Evolutionary conservation across 345 rosid species (phyloP), one percentile per base, ranked within the genome.

Genomic region (Pugionium dolabratum): DNA sequence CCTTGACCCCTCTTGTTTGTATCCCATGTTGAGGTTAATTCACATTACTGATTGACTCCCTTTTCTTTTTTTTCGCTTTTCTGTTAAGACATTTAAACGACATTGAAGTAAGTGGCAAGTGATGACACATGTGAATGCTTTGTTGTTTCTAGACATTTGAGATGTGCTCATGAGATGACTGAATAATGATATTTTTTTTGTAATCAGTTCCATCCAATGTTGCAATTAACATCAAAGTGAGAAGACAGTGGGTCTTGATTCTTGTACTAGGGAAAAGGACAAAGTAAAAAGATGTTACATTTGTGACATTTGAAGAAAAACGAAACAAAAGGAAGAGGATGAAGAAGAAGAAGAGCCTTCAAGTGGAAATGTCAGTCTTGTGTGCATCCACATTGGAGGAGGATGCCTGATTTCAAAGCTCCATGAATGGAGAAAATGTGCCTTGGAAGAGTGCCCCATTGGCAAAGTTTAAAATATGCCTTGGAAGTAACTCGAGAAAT

Each of bases 301-400:
- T 35, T 48, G 56, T 37, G 45, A 28, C 36, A 18, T 0, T 18
- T 18, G 18, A 18, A 18, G 18, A 18, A 18, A 18, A 18, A 18
- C 18, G 18, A 18, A 18, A 54, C 53, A 18, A 31, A 18, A 41
- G 66, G 53, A 8, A 49, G 37, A 29, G 25, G 18, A 18, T 18
- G 18, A 18, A 18, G 28, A 62, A 67, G 66, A 62, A 69, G 78
- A 77, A 73, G 69, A 75, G 61, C 67, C 75, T 52, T 70, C 69
- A 86, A 18, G 1, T 39, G 18, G 62, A 36, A 45, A 6, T 4
- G 9, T 61, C 43, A 4, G 54, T 28, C 25, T 39, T 2, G 98
- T 85, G 68, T 86, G 97, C 90, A 83, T 80, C 96, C 84, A 85
- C 30, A 67, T 77, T 0, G 86, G 90, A 69, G 82, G 84, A 69